Conservation (phyloP, 805 yeast species). For the Metschnikowia rubicola region DNA sequence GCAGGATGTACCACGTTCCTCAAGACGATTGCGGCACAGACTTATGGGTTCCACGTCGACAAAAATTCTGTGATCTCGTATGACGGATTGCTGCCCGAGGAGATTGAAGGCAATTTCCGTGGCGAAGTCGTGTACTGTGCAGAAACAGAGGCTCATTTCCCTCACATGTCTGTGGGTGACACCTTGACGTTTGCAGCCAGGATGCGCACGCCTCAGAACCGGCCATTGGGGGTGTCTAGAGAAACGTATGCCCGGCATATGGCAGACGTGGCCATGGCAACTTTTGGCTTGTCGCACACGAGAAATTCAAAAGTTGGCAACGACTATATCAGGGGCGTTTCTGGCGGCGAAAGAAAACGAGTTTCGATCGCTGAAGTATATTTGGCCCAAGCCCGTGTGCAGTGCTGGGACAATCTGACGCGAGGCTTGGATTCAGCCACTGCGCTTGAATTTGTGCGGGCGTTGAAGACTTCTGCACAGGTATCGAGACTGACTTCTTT, state of each 20-base stretch:
- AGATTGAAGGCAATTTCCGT: conserved; percentile 49
- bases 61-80: conserved; percentile 44
- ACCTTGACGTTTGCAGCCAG: conserved; percentile 59
- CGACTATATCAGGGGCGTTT: conserved; percentile 62
- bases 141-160: conserved; percentile 64
- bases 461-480: conserved; percentile 52
- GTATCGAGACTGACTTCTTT: conserved; percentile 50
- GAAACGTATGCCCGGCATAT: conserved; percentile 44
- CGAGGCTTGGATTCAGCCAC: conserved; percentile 69
- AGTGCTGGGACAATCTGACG: conserved; percentile 67
- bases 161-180: conserved; percentile 62
- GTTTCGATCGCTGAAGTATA: conserved; percentile 65
- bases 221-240: conserved; percentile 52
- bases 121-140: conserved; percentile 71
- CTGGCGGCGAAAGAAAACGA: conserved; percentile 71
- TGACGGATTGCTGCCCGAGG: conserved; percentile 50
- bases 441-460: conserved; percentile 59
- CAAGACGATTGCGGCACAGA: conserved; percentile 59
- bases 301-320: conserved; percentile 58
- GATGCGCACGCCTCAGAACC: conserved; percentile 56
- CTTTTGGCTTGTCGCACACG: conserved; percentile 52
- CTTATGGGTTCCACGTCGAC: conserved; percentile 54
- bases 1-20: conserved; percentile 69
- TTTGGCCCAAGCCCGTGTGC: conserved; percentile 43
- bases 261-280: conserved; percentile 41